Evolutionary conservation across 805 yeast genomes (phyloP).

Genomic region (Candida chauliodis): DNA sequence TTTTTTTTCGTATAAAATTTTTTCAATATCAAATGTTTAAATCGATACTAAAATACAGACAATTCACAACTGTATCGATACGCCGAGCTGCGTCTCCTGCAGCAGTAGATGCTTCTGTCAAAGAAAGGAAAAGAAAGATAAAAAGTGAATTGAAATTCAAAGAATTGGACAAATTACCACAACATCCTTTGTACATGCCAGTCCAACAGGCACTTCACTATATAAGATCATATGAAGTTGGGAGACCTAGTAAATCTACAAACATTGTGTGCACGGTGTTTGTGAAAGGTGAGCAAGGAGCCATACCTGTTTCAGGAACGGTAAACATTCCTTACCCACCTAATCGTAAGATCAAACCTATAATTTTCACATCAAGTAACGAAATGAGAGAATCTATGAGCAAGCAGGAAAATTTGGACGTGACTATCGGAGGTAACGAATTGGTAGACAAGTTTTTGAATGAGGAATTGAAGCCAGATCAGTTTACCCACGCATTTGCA

Average conservation of each 20-base stretch:
- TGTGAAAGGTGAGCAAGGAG: slow-evolving; percentile 70
- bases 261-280: slow-evolving; percentile 62
- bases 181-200: slow-evolving; percentile 65
- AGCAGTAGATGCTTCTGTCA: not conserved
- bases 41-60: slow-evolving; percentile 5
- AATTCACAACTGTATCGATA: not conserved
- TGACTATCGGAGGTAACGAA: slow-evolving; percentile 68
- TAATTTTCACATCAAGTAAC: slow-evolving; percentile 63
- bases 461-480: slow-evolving; percentile 43
- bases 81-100: slow-evolving; percentile 2
- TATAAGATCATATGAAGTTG: slow-evolving; percentile 87
- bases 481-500: slow-evolving; percentile 74
- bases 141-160: slow-evolving; percentile 16
- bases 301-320: slow-evolving; percentile 68
- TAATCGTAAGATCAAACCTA: slow-evolving; percentile 52
- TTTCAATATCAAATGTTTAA: slow-evolving; percentile 2
- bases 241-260: slow-evolving; percentile 68
- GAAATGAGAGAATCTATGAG: slow-evolving; percentile 49
- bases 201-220: slow-evolving; percentile 71
- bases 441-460: slow-evolving; percentile 64
- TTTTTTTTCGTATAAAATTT: too few species aligned
- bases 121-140: slow-evolving; percentile 15
- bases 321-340: slow-evolving; percentile 71
- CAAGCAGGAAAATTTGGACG: slow-evolving; percentile 53
- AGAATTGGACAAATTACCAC: slow-evolving; percentile 37